These are phyloP conservation scores for Hypoxylon intermedium DNA, from an alignment of 495 filamentous ascomycete genomes.

Conservation along the genomic window DNA sequence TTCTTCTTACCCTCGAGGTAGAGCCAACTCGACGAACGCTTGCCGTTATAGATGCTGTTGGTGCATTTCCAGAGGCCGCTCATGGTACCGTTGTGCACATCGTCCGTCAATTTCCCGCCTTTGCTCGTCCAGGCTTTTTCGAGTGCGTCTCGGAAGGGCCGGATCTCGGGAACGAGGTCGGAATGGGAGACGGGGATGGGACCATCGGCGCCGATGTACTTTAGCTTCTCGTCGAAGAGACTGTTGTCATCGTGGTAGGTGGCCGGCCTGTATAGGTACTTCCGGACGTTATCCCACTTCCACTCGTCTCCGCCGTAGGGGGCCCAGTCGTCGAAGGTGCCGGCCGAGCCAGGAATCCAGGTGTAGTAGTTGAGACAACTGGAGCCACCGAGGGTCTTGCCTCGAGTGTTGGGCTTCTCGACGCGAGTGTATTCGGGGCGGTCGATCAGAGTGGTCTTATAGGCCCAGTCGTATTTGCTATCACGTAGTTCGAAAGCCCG, in stretches of 20 bases:
- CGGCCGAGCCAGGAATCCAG: conserved; percentile 65
- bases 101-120: conserved; percentile 58
- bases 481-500: conserved; percentile 60
- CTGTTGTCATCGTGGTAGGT: conserved; percentile 64
- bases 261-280: conserved; percentile 62
- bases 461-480: conserved; percentile 68
- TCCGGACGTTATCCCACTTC: conserved; percentile 53
- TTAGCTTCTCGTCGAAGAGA: conserved; percentile 49
- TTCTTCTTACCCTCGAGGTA: conserved; percentile 64
- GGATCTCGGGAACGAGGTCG: conserved; percentile 60
- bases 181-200: conserved; percentile 65
- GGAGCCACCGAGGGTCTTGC: conserved; percentile 65
- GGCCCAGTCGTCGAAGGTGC: conserved; percentile 69
- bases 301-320: conserved; percentile 51
- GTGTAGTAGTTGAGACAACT: conserved; percentile 68
- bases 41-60: conserved; percentile 65
- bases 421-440: conserved; percentile 66
- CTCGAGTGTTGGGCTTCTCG: conserved; percentile 69
- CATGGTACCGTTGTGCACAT: conserved; percentile 65
- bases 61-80: conserved; percentile 62
- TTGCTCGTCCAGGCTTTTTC: conserved; percentile 63
- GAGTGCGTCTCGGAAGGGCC: conserved; percentile 63
- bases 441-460: conserved; percentile 69
- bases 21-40: conserved; percentile 59
- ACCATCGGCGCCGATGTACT: conserved; percentile 57